These are phyloP conservation scores for Metschnikowia arizonensis DNA, from an alignment of 805 yeast genomes.

Conservation along the genomic window DNA sequence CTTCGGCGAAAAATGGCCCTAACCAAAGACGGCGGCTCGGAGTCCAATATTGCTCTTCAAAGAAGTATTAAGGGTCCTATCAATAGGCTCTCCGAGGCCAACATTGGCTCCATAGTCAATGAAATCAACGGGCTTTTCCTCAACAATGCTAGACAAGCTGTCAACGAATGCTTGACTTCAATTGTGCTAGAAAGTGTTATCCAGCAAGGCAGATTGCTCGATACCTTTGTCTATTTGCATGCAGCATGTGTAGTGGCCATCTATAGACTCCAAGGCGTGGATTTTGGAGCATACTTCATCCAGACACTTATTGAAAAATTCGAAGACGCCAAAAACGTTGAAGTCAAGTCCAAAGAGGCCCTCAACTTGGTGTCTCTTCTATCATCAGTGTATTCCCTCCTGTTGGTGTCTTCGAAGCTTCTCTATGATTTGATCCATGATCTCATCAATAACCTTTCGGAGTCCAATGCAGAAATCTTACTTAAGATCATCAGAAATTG, in stretches of 20 bases:
- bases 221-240: conserved; percentile 73
- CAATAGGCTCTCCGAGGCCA: conserved; percentile 87
- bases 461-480: conserved; percentile 71
- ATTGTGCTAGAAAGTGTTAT: conserved; percentile 62
- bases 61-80: conserved; percentile 75
- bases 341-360: conserved; percentile 41
- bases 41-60: conserved; percentile 45
- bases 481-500: conserved; percentile 67
- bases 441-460: conserved; percentile 55
- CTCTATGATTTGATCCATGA: conserved; percentile 69
- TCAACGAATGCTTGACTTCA: conserved; percentile 63
- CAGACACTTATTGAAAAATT: conserved; percentile 76
- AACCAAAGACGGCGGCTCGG: conserved; percentile 32
- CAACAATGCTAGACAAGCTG: conserved; percentile 72
- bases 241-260: conserved; percentile 73
- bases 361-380: conserved; percentile 70
- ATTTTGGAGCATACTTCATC: conserved; percentile 81
- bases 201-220: conserved; percentile 62
- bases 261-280: conserved; percentile 76
- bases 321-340: conserved; percentile 37
- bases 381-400: conserved; percentile 73
- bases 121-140: conserved; percentile 63
- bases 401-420: conserved; percentile 66
- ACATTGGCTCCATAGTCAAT: conserved; percentile 62
- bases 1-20: conserved; percentile 53